Evolutionary conservation across 192 early-diverging fungal genomes (phyloP), one percentile per base, ranked within the genome.

Genomic region (Coemansia erecta): DNA sequence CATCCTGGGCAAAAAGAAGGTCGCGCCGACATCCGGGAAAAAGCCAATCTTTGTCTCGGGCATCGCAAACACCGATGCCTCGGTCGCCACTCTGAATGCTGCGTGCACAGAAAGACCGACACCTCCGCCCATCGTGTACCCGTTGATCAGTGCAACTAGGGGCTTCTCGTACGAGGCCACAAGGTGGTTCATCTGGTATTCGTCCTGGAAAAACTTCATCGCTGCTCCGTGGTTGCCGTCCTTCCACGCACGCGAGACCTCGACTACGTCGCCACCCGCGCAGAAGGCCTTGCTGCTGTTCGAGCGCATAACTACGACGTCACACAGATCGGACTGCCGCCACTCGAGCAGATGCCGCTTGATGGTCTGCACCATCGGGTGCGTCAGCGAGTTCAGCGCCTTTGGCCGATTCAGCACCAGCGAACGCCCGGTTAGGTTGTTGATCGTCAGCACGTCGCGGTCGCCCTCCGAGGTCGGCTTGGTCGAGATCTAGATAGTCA

Each of bases 31-130:
- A 66, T 98, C 97, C 12, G 97, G 97, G 66, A 98, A 94, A 39
- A 97, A 83, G 13, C 97, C 97, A 60, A 99, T 99, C 54, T 83
- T 84, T 4, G 94, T 93, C 70, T 99, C 97, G 7, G 97, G 95
- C 94, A 99, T 99, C 39, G 95, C 89, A 74, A 98, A 95, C 56
- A 95, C 60, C 2, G 97, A 93, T 17, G 90, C 86, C 77, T 99
- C 95, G 31, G 93, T 97, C 6, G 94, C 97, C 48, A 99, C 89
- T 24, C 97, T 83, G 84, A 99, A 98, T 19, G 94, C 88, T 7
- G 89, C 93, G 71, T 97, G 95, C 21, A 97, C 89, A 24, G 94
- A 94, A 15, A 99, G 71, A 31, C 97, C 97, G 37, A 94, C 92
- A 54, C 97, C 97, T 33, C 94, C 97, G 41, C 97, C 97, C 97